Evolutionary conservation across 805 yeast species (phyloP).

Genomic region (Wickerhamiella brachini): DNA sequence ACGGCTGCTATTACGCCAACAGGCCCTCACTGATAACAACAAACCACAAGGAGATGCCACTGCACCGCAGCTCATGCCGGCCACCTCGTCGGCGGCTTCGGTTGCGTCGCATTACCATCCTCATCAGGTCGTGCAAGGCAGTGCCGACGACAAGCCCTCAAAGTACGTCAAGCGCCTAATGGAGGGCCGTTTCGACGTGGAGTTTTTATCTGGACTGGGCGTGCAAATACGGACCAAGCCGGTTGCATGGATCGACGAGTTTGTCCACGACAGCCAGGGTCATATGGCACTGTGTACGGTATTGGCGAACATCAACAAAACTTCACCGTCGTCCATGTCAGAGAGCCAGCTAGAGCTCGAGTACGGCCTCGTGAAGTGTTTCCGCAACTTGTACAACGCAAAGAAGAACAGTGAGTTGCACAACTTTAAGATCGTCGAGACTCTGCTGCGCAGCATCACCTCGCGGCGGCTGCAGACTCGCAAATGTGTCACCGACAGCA

Average conservation of each 20-base stretch:
- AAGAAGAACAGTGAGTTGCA: slow-evolving; percentile 39
- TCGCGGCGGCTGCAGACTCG: slow-evolving; percentile 68
- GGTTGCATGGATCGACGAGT: slow-evolving; percentile 63
- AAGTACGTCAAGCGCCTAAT: slow-evolving; percentile 63
- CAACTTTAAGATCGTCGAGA: slow-evolving; percentile 35
- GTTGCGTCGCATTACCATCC: not conserved
- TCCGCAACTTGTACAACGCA: slow-evolving; percentile 58
- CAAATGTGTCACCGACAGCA: slow-evolving; percentile 64
- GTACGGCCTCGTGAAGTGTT: slow-evolving; percentile 58
- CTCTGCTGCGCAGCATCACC: slow-evolving; percentile 57
- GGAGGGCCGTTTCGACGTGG: slow-evolving; percentile 45
- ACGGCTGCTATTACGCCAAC: slow-evolving; percentile 86
- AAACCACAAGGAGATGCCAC: not conserved
- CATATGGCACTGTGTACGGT: slow-evolving; percentile 60
- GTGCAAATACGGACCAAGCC: slow-evolving; percentile 89
- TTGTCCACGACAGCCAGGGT: slow-evolving; percentile 62
- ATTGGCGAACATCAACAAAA: slow-evolving; percentile 38
- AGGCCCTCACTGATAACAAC: slow-evolving; percentile 44
- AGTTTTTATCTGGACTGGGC: slow-evolving; percentile 71
- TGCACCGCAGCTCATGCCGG: slow-evolving; percentile 2
- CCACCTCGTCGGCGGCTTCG: not conserved
- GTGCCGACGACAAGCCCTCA: slow-evolving; percentile 40
- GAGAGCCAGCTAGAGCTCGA: slow-evolving; percentile 52
- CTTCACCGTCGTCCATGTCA: slow-evolving; percentile 21
- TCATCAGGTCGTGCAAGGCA: not conserved